Conservation (phyloP, 768 basidiomycete genomes). For the Suillus decipiens region DNA sequence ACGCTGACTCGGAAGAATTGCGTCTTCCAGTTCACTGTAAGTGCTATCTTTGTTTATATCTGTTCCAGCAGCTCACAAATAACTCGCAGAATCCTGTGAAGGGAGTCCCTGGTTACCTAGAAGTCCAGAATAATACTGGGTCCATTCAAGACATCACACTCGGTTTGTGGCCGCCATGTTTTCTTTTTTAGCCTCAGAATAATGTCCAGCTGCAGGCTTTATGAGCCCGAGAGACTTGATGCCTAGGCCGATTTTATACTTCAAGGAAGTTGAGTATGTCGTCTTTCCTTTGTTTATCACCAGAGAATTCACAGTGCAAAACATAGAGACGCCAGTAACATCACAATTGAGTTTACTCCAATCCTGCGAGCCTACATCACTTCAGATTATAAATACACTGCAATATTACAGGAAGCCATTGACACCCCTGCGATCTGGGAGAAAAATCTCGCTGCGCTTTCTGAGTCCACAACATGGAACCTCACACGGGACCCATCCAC, state of each 20-base stretch:
- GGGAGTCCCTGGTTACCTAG: neutral
- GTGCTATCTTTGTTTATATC: neutral
- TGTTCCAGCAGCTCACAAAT: neutral
- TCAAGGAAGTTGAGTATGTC: slow-evolving; percentile 5
- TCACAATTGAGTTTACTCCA: neutral
- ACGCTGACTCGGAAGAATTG: neutral
- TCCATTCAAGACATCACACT: neutral
- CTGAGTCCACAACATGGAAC: slow-evolving; percentile 5
- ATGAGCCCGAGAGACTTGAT: neutral
- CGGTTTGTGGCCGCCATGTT: neutral
- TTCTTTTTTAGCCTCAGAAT: neutral
- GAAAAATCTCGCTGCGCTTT: neutral
- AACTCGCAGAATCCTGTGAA: neutral
- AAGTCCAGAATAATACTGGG: neutral
- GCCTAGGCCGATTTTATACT: neutral
- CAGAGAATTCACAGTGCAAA: neutral
- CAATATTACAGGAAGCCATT: neutral
- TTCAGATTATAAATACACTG: neutral
- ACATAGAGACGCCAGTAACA: neutral
- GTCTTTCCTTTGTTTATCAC: neutral
- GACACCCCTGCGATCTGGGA: slow-evolving; percentile 3
- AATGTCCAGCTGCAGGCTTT: neutral
- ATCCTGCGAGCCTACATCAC: slow-evolving; percentile 4
- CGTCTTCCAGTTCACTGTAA: neutral
- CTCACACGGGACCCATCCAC: neutral